Conservation (phyloP, 2,329 filamentous ascomycete species). For the Cadophora sp. region DNA sequence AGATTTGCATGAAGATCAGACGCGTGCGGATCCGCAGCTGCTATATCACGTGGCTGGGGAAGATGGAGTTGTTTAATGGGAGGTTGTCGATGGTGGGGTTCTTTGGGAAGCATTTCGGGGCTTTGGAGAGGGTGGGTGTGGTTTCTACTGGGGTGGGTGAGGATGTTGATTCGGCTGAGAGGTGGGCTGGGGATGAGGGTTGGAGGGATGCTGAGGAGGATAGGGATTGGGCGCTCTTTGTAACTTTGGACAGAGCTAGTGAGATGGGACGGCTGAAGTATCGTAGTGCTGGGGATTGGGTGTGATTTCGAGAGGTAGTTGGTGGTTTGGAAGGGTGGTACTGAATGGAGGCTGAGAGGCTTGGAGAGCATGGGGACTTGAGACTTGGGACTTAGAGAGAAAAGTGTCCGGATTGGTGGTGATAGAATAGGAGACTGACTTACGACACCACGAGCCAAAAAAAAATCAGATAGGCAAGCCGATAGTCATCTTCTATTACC, state of each 20-base stretch:
- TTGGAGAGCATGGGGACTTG: too few relatives aligned
- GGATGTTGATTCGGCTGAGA: not conserved
- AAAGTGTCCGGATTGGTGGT: too few relatives aligned
- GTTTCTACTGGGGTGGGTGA: not conserved
- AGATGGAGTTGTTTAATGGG: not conserved
- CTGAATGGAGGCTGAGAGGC: too few relatives aligned
- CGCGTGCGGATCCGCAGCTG: not conserved
- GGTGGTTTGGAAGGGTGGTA: too few relatives aligned
- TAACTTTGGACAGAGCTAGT: too few relatives aligned
- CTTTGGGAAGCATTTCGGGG: not conserved
- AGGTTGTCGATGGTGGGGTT: not conserved
- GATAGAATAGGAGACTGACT: not conserved
- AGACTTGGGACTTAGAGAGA: too few relatives aligned
- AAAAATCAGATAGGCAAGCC: not conserved
- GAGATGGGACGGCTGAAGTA: too few relatives aligned
- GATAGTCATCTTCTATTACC: not conserved
- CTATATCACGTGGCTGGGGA: not conserved
- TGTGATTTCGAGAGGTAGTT: too few relatives aligned
- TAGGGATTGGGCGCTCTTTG: too few relatives aligned
- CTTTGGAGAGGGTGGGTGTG: not conserved
- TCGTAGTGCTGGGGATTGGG: too few relatives aligned
- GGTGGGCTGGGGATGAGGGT: too few relatives aligned
- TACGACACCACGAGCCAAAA: not conserved
- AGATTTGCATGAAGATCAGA: not conserved
- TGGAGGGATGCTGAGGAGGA: too few relatives aligned